Evolutionary conservation across 495 filamentous ascomycete genomes (phyloP).

Genomic region (Penicillium mononematosum): DNA sequence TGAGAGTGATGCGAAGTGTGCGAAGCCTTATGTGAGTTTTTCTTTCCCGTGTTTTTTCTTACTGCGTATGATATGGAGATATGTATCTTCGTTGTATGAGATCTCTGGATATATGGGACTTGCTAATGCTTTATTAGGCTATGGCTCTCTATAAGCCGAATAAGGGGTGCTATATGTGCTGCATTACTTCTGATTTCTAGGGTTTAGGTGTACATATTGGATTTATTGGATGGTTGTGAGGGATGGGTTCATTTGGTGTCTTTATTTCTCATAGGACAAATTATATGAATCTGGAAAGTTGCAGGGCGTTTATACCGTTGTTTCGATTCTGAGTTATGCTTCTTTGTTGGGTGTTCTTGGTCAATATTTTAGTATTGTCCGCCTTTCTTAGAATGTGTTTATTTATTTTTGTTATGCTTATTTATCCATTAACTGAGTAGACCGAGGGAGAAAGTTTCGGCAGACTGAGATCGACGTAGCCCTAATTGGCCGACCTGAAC

Average conservation of each 20-base stretch:
- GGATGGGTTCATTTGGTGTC: background rate
- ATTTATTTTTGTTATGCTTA: background rate
- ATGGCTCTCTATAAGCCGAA: constrained; percentile 13
- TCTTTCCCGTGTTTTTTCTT: background rate
- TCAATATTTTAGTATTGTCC: background rate
- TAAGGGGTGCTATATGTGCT: constrained; percentile 24
- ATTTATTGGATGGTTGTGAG: background rate
- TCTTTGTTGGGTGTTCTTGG: background rate
- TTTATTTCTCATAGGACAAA: background rate
- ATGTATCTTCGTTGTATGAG: background rate
- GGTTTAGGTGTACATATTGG: background rate
- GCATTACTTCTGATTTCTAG: constrained; percentile 28
- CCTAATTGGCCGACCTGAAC: background rate
- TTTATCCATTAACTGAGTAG: background rate
- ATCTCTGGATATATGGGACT: background rate
- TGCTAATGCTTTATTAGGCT: constrained; percentile 12
- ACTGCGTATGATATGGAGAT: background rate
- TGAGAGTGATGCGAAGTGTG: constrained; percentile 18
- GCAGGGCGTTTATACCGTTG: background rate
- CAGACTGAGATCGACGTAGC: background rate
- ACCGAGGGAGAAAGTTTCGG: background rate
- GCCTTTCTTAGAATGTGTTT: background rate
- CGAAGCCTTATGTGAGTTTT: constrained; percentile 24
- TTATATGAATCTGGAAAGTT: background rate
- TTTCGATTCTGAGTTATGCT: background rate